phyloP scores from a whole-genome alignment of 2,329 filamentous ascomycete genomes.

The Calonectria hawksworthii region DNA sequence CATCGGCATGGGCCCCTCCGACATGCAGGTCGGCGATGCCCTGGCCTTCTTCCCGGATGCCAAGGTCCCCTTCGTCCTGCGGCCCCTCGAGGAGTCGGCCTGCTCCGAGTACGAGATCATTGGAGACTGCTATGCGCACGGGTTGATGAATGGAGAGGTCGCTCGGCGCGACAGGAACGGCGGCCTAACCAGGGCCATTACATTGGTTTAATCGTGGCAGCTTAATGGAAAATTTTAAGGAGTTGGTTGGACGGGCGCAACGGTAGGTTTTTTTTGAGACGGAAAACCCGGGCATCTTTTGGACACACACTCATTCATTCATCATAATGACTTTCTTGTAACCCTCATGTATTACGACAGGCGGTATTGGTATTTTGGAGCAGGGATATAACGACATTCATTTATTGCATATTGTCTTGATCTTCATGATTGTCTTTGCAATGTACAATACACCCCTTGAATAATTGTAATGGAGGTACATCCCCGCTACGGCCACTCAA shows the following conservation, averaged over 20 bases:
- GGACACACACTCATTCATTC: background rate
- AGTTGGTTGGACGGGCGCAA: background rate
- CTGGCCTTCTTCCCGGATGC: slow-evolving; percentile 10
- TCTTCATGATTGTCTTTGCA: background rate
- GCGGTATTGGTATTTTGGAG: background rate
- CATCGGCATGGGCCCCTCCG: slow-evolving; percentile 12
- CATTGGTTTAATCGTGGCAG: background rate
- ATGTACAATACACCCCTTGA: no score
- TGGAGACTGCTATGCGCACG: slow-evolving; percentile 15
- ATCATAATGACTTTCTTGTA: background rate
- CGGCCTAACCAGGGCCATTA: background rate
- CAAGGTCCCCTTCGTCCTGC: slow-evolving; percentile 12
- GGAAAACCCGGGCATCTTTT: background rate
- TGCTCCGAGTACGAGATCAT: background rate
- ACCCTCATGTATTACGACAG: background rate
- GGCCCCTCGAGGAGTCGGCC: background rate
- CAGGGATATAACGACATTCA: background rate
- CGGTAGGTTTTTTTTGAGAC: background rate
- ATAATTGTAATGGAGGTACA: no score
- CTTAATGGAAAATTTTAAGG: background rate
- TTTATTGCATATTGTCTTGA: background rate
- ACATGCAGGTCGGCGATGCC: background rate
- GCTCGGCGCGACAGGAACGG: background rate
- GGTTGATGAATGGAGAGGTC: slow-evolving; percentile 19
- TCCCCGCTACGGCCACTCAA: no score